These are phyloP conservation scores for Blastobotrys illinoisensis DNA, from an alignment of 1,139 yeast genomes.

Conservation along the genomic window DNA sequence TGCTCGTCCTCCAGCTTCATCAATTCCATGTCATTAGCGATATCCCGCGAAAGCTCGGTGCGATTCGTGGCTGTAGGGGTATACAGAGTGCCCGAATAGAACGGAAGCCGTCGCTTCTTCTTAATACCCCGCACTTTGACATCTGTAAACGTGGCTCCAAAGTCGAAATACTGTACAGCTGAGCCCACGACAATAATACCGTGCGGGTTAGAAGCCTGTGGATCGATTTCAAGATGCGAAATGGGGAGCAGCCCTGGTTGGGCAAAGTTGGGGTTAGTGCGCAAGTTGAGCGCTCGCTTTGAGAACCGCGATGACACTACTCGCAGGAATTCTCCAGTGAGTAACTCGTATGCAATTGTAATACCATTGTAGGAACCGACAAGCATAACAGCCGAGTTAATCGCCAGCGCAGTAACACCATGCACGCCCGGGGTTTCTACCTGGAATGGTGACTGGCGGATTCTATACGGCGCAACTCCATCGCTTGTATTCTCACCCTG, in stretches of 20 bases:
- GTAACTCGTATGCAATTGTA: conserved; percentile 55
- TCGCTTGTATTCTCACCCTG: conserved; percentile 28
- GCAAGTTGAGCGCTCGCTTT: conserved; percentile 35
- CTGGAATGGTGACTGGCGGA: conserved; percentile 29
- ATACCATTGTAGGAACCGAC: conserved; percentile 62
- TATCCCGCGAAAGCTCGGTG: conserved; percentile 19
- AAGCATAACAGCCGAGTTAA: conserved; percentile 42
- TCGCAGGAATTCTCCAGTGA: conserved; percentile 52
- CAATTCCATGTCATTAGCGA: conserved; percentile 28
- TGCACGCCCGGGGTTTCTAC: conserved; percentile 22
- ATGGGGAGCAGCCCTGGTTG: conserved; percentile 37
- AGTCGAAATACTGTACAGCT: conserved; percentile 56
- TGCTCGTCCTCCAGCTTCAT: conserved; percentile 34
- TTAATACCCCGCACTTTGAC: conserved; percentile 28
- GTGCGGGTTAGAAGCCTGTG: conserved; percentile 39
- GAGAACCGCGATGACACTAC: conserved; percentile 46
- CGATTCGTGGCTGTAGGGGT: conserved; percentile 6
- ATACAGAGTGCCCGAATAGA: conserved; percentile 2
- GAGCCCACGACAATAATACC: conserved; percentile 56
- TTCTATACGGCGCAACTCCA: conserved; percentile 26
- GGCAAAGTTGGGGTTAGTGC: conserved; percentile 15
- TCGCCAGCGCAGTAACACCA: conserved; percentile 39
- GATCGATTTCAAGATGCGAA: conserved; percentile 40
- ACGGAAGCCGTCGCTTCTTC: conserved; percentile 16
- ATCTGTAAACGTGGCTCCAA: conserved; percentile 41